phyloP scores from a whole-genome alignment of 2,329 filamentous ascomycete genomes.

The Aureobasidium sp. region DNA sequence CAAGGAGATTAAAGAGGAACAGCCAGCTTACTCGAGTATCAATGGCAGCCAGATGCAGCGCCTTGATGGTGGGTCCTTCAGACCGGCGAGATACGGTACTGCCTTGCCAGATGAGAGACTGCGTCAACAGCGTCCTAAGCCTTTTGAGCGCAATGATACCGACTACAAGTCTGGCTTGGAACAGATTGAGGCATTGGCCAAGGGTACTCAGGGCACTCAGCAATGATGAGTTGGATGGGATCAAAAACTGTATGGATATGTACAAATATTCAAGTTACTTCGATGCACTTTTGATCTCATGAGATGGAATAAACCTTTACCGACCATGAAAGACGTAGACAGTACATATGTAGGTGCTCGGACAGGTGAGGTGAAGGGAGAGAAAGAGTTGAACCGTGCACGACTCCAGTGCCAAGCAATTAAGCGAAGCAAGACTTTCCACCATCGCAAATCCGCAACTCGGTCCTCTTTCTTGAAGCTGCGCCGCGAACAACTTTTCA shows the following conservation, averaged over 20 bases:
- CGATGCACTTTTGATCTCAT: neutral
- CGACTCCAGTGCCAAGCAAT: neutral
- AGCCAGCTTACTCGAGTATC: neutral
- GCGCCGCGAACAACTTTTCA: conserved; percentile 9
- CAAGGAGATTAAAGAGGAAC: conserved; percentile 2
- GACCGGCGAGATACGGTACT: conserved; percentile 23
- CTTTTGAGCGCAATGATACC: conserved; percentile 23
- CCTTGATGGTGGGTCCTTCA: neutral
- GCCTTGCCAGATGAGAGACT: conserved; percentile 22
- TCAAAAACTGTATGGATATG: conserved; percentile 8
- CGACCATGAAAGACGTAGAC: no score
- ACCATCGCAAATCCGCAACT: neutral
- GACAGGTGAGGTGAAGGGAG: neutral
- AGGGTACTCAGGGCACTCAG: neutral
- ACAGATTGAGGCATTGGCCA: conserved; percentile 11
- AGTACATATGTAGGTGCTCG: no score
- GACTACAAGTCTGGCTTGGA: conserved; percentile 5
- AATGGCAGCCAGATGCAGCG: neutral
- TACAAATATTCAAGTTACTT: conserved; percentile 7
- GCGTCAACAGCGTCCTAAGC: conserved; percentile 16
- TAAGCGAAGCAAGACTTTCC: neutral
- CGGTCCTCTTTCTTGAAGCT: neutral
- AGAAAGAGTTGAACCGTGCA: neutral
- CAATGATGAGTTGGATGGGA: neutral
- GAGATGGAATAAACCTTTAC: neutral